Conservation (phyloP, 169 alveolate species). For the Plasmodium coatneyi region DNA sequence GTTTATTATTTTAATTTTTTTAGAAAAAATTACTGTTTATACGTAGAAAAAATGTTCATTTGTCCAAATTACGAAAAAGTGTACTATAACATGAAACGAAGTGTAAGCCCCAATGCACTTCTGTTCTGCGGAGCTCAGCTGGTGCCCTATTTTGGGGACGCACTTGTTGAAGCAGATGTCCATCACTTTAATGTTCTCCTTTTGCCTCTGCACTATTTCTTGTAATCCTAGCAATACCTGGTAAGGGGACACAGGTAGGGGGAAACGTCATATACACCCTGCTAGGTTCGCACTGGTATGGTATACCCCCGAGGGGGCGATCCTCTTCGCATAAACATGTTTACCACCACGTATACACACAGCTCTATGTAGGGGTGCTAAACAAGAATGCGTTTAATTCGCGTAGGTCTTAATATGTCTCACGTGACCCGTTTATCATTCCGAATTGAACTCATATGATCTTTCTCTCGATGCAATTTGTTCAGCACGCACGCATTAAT, state of each 20-base stretch:
- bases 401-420: background rate
- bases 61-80: background rate
- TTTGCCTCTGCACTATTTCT: slow-evolving; percentile 54
- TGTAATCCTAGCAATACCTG: slow-evolving; percentile 55
- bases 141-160: slow-evolving; percentile 47
- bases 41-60: background rate
- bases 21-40: background rate
- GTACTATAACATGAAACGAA: background rate
- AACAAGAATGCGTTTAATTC: background rate
- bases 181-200: slow-evolving; percentile 71
- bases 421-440: background rate
- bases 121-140: slow-evolving; percentile 43
- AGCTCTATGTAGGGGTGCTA: background rate
- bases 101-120: background rate
- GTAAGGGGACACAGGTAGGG: background rate
- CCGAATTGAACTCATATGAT: background rate
- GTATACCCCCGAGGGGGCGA: background rate
- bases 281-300: background rate
- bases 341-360: background rate
- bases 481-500: background rate
- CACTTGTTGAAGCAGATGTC: slow-evolving; percentile 63
- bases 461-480: background rate
- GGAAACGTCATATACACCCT: background rate
- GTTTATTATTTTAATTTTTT: no score
- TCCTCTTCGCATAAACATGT: background rate